A percentile compares a stretch with the other conserved stretches of the same genome.
Conservation (phyloP, 345 rosid species). For the Alliaria petiolata region DNA sequence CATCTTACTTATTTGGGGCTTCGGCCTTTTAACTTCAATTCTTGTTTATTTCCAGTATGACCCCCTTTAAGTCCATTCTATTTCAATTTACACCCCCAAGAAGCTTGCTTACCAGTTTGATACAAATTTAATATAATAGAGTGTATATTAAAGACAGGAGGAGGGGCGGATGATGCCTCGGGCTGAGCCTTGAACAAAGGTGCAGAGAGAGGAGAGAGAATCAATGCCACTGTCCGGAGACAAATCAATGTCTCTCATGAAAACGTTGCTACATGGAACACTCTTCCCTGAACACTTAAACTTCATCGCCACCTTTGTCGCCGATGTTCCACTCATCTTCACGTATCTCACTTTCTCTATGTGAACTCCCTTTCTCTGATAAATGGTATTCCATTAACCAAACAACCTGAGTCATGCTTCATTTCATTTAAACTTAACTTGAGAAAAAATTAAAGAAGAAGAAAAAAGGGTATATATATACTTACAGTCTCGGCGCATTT, state of each 20-base stretch:
- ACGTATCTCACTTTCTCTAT: conserved; percentile 22
- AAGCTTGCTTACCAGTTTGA: too few relatives aligned
- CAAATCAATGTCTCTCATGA: conserved; percentile 22
- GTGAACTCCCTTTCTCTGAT: conserved; percentile 11
- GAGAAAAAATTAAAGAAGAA: too few relatives aligned
- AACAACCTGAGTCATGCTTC: too few relatives aligned
- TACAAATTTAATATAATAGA: too few relatives aligned
- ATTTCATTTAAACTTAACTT: too few relatives aligned
- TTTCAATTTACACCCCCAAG: not conserved
- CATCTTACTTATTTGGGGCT: not conserved
- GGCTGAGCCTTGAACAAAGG: conserved; percentile 8
- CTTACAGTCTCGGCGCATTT: not conserved
- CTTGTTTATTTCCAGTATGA: not conserved
- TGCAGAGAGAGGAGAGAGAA: conserved; percentile 23
- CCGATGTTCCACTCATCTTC: conserved; percentile 30
- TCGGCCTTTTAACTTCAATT: conserved; percentile 1
- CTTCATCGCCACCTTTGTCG: conserved; percentile 25
- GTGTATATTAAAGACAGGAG: conserved; percentile 10
- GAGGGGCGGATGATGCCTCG: conserved; percentile 16
- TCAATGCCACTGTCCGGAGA: conserved; percentile 11
- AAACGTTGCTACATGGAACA: conserved; percentile 24
- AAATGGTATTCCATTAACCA: too few relatives aligned
- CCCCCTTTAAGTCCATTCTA: not conserved
- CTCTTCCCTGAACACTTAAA: conserved; percentile 17
- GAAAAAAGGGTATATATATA: not conserved